phyloP scores from a whole-genome alignment of 345 rosid species.

The Firmiana major region DNA sequence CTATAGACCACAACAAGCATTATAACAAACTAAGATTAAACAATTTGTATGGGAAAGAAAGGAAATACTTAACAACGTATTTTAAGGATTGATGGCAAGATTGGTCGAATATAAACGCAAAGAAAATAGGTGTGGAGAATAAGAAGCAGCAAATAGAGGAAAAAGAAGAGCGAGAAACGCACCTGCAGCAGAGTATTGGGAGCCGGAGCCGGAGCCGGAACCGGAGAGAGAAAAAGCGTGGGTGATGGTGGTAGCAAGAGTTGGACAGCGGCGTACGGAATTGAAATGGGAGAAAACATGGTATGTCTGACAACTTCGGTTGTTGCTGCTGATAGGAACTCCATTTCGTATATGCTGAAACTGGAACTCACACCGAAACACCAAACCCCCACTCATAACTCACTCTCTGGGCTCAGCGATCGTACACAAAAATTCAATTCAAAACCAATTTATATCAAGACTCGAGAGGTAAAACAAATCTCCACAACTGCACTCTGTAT shows the following conservation, averaged over 20 bases:
- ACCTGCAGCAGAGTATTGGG: no score
- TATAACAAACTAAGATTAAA: background rate
- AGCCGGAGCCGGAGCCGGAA: constrained; percentile 14
- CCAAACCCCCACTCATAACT: background rate
- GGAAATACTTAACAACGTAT: background rate
- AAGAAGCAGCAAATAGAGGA: no score
- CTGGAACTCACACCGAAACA: background rate
- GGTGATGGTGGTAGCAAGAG: background rate
- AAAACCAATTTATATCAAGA: background rate
- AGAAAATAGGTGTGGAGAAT: background rate
- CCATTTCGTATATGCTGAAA: background rate
- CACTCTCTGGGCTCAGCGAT: background rate
- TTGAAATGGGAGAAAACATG: background rate
- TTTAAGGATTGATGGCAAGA: background rate
- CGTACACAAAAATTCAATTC: background rate
- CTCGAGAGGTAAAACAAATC: background rate
- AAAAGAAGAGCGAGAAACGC: background rate
- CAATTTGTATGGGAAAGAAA: background rate
- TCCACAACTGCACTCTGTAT: background rate
- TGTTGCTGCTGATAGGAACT: background rate
- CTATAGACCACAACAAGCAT: background rate
- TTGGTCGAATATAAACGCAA: background rate
- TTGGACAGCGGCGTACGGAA: background rate
- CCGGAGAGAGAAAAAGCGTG: constrained; percentile 9
- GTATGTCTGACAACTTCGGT: background rate